These are phyloP conservation scores for Neonectria neomacrospora DNA, from an alignment of 2,329 filamentous ascomycete species.

Conservation along the genomic window DNA sequence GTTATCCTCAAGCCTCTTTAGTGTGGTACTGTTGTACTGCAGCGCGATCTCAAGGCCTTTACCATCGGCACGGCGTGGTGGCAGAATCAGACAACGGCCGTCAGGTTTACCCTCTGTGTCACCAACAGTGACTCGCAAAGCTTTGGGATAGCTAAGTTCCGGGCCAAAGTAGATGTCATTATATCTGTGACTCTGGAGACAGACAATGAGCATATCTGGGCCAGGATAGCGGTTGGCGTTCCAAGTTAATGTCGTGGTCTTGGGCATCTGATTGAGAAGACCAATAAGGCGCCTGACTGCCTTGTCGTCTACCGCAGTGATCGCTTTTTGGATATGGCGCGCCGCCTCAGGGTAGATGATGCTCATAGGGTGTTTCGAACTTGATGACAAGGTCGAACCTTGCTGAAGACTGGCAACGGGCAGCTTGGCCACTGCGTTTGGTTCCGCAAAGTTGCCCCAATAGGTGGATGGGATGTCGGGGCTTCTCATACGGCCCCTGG, in stretches of 20 bases:
- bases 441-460: conserved; percentile 27
- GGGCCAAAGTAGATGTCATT: conserved; percentile 21
- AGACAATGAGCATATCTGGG: conserved; percentile 27
- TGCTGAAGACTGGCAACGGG: conserved; percentile 2
- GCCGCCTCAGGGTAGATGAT: conserved; percentile 8
- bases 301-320: conserved; percentile 14
- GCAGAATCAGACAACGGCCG: conserved; percentile 17
- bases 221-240: conserved; percentile 24
- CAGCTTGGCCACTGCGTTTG: conserved; percentile 16
- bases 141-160: conserved; percentile 7
- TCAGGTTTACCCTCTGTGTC: conserved; percentile 23
- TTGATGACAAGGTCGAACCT: neutral
- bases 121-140: conserved; percentile 8
- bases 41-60: conserved; percentile 8
- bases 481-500: conserved; percentile 10
- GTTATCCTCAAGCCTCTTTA: conserved; percentile 18
- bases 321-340: conserved; percentile 3
- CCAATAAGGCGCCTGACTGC: conserved; percentile 25
- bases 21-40: conserved; percentile 5
- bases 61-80: neutral
- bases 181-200: conserved; percentile 12
- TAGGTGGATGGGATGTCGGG: conserved; percentile 1
- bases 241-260: conserved; percentile 21
- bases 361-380: neutral
- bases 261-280: conserved; percentile 26